A percentile compares a stretch with the other conserved stretches of the same genome.
Evolutionary conservation across 2,329 filamentous ascomycete genomes (phyloP).

Genomic region (Colletotrichum camelliae): DNA sequence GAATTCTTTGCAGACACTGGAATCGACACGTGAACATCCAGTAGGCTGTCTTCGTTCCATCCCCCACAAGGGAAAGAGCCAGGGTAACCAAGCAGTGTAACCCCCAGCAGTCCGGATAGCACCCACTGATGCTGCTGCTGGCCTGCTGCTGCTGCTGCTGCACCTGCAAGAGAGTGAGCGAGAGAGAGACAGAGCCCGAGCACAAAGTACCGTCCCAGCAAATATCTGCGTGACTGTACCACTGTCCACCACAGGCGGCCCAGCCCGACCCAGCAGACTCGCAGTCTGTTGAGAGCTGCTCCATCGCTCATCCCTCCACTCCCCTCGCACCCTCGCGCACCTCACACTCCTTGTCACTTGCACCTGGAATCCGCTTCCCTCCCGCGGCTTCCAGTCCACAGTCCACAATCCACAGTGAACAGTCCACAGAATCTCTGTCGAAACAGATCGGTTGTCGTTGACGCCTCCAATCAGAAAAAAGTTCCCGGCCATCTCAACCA

Average conservation of each 20-base stretch:
- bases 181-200: not conserved
- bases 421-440: not conserved
- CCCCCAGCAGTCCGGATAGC: not conserved
- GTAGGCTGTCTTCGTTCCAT: slow-evolving; percentile 1
- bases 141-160: not conserved
- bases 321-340: not conserved
- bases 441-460: slow-evolving; percentile 1
- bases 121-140: not conserved
- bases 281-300: slow-evolving; percentile 16
- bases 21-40: slow-evolving; percentile 17
- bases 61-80: slow-evolving; percentile 9
- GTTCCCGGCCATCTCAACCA: slow-evolving; percentile 14
- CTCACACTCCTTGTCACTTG: not conserved
- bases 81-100: slow-evolving; percentile 20
- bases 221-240: not conserved
- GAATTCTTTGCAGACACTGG: not conserved
- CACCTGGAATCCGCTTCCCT: not conserved
- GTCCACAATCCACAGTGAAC: not conserved
- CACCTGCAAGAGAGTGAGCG: not conserved
- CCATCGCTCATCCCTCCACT: not conserved
- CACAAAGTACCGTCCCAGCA: not conserved
- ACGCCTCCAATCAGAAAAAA: slow-evolving; percentile 17
- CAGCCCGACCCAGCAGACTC: slow-evolving; percentile 15
- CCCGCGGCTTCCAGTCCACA: slow-evolving; percentile 2
- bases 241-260: not conserved